Percentiles rank a stretch among this genome's conserved stretches.
Conservation (phyloP, 345 rosid species). For the Acer yangbiense region DNA sequence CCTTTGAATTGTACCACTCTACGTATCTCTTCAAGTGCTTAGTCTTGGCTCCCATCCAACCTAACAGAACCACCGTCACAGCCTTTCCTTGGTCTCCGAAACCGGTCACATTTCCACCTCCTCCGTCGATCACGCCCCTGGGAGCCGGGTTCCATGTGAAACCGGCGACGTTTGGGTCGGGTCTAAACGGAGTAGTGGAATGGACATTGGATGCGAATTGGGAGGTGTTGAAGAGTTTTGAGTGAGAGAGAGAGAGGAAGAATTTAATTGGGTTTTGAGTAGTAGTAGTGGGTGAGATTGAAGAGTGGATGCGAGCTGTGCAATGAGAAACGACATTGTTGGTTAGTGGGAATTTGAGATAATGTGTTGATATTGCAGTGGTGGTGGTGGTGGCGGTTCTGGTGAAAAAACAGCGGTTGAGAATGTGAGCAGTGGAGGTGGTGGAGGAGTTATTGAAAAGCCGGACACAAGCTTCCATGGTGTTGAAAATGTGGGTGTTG, state of each 20-base stretch:
- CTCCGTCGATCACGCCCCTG: conserved; percentile 16
- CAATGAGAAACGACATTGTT: conserved; percentile 21
- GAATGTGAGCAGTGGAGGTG: neutral
- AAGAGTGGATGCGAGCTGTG: conserved; percentile 29
- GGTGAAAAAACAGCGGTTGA: conserved; percentile 40
- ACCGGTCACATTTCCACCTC: conserved; percentile 7
- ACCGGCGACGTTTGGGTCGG: conserved; percentile 33
- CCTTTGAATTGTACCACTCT: conserved; percentile 80
- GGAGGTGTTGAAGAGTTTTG: conserved; percentile 21
- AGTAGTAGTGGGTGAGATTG: conserved; percentile 18
- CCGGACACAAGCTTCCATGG: conserved; percentile 58
- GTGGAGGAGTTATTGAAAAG: conserved; percentile 24
- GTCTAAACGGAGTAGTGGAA: conserved; percentile 25
- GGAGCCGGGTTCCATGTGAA: conserved; percentile 56
- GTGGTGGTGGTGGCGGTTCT: conserved; percentile 7
- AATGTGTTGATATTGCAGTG: neutral
- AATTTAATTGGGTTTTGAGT: conserved; percentile 24
- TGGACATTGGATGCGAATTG: neutral
- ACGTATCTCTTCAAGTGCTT: conserved; percentile 72
- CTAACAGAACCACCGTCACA: conserved; percentile 71
- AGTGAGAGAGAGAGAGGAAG: conserved; percentile 36
- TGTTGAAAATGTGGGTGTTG: too few relatives aligned
- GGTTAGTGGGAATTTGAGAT: conserved; percentile 7
- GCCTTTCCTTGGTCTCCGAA: conserved; percentile 35
- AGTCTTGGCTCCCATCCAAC: conserved; percentile 82